Base-by-base conservation (phyloP, 768 basidiomycete genomes). In the Suillus variegatus region DNA sequence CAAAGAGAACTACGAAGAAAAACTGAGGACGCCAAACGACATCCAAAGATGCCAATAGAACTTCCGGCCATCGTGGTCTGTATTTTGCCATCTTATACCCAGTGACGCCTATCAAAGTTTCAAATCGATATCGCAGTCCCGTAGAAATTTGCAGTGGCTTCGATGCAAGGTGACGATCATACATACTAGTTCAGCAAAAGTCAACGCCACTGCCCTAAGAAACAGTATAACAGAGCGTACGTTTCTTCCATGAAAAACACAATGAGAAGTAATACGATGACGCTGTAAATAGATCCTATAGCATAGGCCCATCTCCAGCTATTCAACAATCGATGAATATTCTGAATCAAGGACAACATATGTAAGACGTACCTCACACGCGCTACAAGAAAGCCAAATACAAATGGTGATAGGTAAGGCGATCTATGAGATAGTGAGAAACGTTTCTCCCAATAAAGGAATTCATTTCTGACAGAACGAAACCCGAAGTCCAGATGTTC, bases 231-330 rank as follows among this genome's bases (percentile, higher is more conserved):
- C 28, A 54, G 16, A 54, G 10, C 52, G 62, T 67, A 84, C 83
- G 85, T 86, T 67, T 86, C 86, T 57, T 85, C 81, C 70, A 79
- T 70, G 66, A 86, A 81, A 61, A 86, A 69, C 13, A 73, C 73
- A 55, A 86, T 84, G 20, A 86, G 69, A 1, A 71, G 46, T n/a
- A 86, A 72, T 25, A 86, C 82, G n/a, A 84, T 65, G 4, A 70
- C 78, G 41, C 76, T 72, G 69, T 85, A 86, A 10, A 85, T 82
- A 25, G 79, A 81, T 0, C 79, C 85, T 65, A 85, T 81, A 28
- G 81, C 83, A 65, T 86, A 86, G 18, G 83, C 76, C 84, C 85
- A 85, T 36, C 82, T 73, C 80, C 80, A 85, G 64, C 80, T 82
- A 58, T 12, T 32, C 16, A 35, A 2, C 32, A 1, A 56, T 70